A percentile compares a stretch with the other conserved stretches of the same genome.
phyloP scores from a whole-genome alignment of 306 rosid species.

The Vachellia collinsii region DNA sequence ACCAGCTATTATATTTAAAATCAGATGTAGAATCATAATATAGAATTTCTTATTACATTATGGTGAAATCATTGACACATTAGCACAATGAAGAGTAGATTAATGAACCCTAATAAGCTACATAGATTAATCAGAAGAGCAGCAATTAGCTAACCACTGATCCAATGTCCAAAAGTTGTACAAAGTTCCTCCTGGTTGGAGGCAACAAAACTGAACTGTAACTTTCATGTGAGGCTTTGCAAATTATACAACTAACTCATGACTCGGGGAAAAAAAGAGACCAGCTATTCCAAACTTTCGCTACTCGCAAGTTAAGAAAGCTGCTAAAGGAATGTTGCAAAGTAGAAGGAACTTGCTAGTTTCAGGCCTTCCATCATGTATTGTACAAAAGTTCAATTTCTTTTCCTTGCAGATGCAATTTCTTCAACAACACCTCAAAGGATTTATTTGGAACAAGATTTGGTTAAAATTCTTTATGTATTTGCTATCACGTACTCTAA shows the following conservation, averaged over 20 bases:
- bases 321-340: background rate
- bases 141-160: background rate
- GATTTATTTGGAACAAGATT: background rate
- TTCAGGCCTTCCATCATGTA: too few species aligned
- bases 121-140: background rate
- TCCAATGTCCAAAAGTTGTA: background rate
- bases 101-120: background rate
- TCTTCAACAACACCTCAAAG: too few species aligned
- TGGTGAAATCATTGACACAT: background rate
- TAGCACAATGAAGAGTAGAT: background rate
- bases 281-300: background rate
- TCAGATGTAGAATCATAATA: too few species aligned
- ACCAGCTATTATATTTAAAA: too few species aligned
- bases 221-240: background rate
- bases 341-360: background rate
- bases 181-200: background rate
- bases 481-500: background rate
- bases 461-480: background rate
- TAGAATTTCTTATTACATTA: background rate
- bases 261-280: background rate
- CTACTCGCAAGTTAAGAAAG: background rate
- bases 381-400: too few species aligned
- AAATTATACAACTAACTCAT: background rate
- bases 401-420: too few species aligned
- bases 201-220: background rate